phyloP scores from a whole-genome alignment of 495 filamentous ascomycete species.

The Aspergillus nidulans region DNA sequence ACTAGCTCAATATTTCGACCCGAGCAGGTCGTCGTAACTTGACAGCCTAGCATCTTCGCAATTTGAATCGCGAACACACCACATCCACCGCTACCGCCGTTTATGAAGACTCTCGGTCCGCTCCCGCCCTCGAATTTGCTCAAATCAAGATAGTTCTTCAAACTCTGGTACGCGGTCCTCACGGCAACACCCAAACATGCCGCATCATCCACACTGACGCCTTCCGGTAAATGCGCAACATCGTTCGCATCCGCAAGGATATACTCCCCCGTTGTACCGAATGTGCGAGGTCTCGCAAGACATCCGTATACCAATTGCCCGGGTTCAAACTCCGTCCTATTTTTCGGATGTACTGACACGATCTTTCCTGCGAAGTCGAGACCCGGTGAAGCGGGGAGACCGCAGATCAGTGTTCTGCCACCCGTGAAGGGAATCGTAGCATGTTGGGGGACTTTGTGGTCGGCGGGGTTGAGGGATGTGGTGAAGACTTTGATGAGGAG shows the following conservation, averaged over 20 bases:
- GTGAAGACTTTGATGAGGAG: slow-evolving; percentile 55
- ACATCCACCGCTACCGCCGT: slow-evolving; percentile 61
- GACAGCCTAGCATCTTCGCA: slow-evolving; percentile 60
- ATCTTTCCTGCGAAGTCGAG: slow-evolving; percentile 64
- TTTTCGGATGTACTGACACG: slow-evolving; percentile 33
- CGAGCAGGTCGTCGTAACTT: slow-evolving; percentile 59
- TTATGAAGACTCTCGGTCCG: slow-evolving; percentile 59
- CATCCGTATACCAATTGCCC: slow-evolving; percentile 58
- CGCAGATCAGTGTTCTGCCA: slow-evolving; percentile 30
- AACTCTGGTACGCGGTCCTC: slow-evolving; percentile 54
- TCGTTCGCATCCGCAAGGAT: slow-evolving; percentile 22
- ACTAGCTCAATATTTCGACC: slow-evolving; percentile 54
- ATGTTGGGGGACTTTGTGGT: slow-evolving; percentile 64
- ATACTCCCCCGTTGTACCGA: slow-evolving; percentile 56
- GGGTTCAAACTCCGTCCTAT: slow-evolving; percentile 26
- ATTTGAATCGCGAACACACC: slow-evolving; percentile 62
- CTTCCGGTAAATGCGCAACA: slow-evolving; percentile 41
- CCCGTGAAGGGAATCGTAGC: slow-evolving; percentile 24
- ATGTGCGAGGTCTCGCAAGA: slow-evolving; percentile 30
- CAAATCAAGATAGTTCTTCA: slow-evolving; percentile 41
- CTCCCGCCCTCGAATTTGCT: background rate
- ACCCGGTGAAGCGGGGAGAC: slow-evolving; percentile 51
- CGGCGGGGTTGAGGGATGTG: slow-evolving; percentile 61
- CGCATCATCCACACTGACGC: slow-evolving; percentile 46
- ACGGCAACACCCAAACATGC: slow-evolving; percentile 53